Evolutionary conservation across 78 protist genomes (phyloP).

Genomic region (Isochrysis galbana): DNA sequence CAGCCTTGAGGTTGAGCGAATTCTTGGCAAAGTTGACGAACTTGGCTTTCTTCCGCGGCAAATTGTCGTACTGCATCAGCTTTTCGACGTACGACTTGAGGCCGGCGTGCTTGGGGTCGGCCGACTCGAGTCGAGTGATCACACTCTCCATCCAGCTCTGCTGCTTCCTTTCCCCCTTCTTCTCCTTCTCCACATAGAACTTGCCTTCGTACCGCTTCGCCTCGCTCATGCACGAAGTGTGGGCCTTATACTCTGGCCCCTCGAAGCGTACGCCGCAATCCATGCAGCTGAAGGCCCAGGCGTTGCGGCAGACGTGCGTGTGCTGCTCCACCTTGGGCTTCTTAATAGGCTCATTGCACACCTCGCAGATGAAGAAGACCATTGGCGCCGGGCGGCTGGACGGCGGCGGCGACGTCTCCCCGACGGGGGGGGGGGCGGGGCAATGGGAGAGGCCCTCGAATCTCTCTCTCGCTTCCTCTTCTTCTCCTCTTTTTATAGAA

Average conservation of each 20-base stretch:
- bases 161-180: conserved; percentile 14
- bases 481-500: too few species aligned
- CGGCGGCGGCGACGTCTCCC: too few species aligned
- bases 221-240: not conserved
- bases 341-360: not conserved
- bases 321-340: not conserved
- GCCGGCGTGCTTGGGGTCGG: not conserved
- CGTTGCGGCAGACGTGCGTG: not conserved
- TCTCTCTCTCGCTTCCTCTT: too few species aligned
- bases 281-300: not conserved
- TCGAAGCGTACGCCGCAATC: not conserved
- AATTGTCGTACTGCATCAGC: not conserved
- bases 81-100: not conserved
- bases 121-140: too few species aligned
- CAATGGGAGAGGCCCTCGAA: too few species aligned
- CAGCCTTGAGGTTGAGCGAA: not conserved
- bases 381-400: not conserved
- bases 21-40: conserved; percentile 6
- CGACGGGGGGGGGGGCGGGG: too few species aligned
- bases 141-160: not conserved
- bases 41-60: not conserved
- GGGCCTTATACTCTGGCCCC: not conserved
- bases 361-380: conserved; percentile 5
- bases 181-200: not conserved
- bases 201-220: not conserved